Evolutionary conservation across 2,329 filamentous ascomycete species (phyloP), one percentile per base, ranked within the genome.

Genomic region (Calonectria leucothoes): DNA sequence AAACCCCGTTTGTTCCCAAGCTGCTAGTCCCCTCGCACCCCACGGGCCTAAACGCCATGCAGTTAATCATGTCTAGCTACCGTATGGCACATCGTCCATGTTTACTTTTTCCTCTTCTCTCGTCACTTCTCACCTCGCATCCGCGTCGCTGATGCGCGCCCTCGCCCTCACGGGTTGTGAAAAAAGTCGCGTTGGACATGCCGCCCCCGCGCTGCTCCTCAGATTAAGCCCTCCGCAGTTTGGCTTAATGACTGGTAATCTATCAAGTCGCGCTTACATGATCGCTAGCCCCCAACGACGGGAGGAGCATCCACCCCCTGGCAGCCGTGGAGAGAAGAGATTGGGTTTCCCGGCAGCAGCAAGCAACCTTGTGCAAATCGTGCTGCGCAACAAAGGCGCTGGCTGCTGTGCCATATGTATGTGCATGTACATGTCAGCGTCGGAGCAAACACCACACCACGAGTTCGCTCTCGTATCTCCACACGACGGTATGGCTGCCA

Each of bases 31-130:
- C n/a, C 35, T 27, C 23, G 12, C 49, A 71, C 64, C 77, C 74
- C 72, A 76, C 69, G 61, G 45, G 15, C 52, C 35, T 74, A 74
- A 57, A 59, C 69, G 64, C 48, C 69, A 73, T 76, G 39, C 6
- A 73, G 72, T 71, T 71, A 74, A 71, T 37, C 61, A 73, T 76
- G 73, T 76, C 77, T 80, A 71, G 72, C 48, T 65, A 15, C 33
- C n/a, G 25, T 66, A 61, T 74, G 55, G 59, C 45, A 69, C 59
- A 49, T 61, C 55, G 66, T 42, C 35, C 61, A 71, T 65, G 59
- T 65, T 78, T 75, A 33, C 65, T 71, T 74, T 73, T 77, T 72
- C 52, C 66, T 61, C 42, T 61, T 64, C 42, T 66, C 37, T 59
- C 33, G 48, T 70, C 63, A 71, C 49, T 72, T 76, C 11, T 76